phyloP scores from a whole-genome alignment of 148 eudicot genomes.

The Euryodendron excelsum region DNA sequence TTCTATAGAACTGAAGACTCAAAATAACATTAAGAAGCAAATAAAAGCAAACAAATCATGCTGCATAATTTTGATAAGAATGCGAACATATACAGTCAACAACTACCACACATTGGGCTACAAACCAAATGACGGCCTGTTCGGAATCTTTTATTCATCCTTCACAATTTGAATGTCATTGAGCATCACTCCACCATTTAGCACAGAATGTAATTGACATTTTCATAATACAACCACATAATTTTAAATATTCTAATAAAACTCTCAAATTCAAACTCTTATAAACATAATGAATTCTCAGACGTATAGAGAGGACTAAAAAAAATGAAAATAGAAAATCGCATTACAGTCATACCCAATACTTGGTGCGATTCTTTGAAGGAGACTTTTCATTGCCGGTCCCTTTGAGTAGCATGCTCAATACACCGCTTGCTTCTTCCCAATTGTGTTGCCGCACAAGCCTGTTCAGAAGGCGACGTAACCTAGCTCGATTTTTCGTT shows the following conservation, averaged over 20 bases:
- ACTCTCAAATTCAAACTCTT: neutral
- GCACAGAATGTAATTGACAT: no score
- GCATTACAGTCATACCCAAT: slow-evolving; percentile 54
- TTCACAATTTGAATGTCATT: neutral
- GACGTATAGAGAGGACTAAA: no score
- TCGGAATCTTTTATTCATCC: neutral
- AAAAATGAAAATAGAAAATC: no score
- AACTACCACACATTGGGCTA: neutral
- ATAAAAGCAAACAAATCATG: neutral
- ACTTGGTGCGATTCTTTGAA: slow-evolving; percentile 48
- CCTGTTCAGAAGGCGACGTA: slow-evolving; percentile 42
- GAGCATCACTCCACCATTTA: neutral
- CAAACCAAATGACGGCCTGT: no score
- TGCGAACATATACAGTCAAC: neutral
- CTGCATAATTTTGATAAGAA: neutral
- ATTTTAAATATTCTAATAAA: neutral
- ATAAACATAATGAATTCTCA: neutral
- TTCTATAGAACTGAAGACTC: neutral
- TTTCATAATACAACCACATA: neutral
- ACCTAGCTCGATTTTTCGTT: slow-evolving; percentile 36
- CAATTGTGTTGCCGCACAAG: slow-evolving; percentile 55
- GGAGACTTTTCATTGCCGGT: slow-evolving; percentile 42
- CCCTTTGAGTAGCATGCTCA: slow-evolving; percentile 52
- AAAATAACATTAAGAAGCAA: neutral
- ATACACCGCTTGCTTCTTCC: slow-evolving; percentile 66